Conservation (phyloP, 164 flowering plant species). For the Nymphaea thermarum region DNA sequence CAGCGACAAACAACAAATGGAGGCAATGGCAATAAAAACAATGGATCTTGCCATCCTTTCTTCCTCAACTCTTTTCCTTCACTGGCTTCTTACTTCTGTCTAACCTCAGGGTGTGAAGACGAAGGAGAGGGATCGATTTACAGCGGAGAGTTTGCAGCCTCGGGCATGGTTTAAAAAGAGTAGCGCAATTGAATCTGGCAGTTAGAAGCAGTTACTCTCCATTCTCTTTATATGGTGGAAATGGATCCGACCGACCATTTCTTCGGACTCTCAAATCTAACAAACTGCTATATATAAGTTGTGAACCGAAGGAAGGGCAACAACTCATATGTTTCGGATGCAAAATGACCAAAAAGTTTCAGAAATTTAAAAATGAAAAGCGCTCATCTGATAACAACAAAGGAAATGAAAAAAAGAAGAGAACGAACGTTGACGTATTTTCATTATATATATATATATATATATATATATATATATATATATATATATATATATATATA, state of each 20-base stretch:
- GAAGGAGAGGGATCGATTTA: neutral
- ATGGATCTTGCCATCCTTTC: neutral
- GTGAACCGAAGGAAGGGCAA: too few relatives aligned
- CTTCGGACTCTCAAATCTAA: neutral
- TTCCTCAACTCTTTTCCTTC: neutral
- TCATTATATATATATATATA: too few relatives aligned
- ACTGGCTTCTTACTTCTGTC: neutral
- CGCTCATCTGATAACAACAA: too few relatives aligned
- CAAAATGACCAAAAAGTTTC: too few relatives aligned
- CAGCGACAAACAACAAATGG: slow-evolving; percentile 1
- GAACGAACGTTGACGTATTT: too few relatives aligned
- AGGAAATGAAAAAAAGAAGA: too few relatives aligned
- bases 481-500: too few relatives aligned
- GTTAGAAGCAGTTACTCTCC: neutral
- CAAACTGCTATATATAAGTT: too few relatives aligned
- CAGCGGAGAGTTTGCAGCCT: neutral
- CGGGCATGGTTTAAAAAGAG: neutral
- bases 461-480: too few relatives aligned
- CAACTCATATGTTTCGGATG: too few relatives aligned
- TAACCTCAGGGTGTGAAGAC: too few relatives aligned
- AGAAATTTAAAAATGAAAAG: too few relatives aligned
- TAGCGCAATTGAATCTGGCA: neutral
- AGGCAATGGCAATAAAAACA: neutral
- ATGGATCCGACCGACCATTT: neutral
- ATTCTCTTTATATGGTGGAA: neutral